Base-by-base conservation (phyloP, 306 rosid species). In the Fagus sylvatica region DNA sequence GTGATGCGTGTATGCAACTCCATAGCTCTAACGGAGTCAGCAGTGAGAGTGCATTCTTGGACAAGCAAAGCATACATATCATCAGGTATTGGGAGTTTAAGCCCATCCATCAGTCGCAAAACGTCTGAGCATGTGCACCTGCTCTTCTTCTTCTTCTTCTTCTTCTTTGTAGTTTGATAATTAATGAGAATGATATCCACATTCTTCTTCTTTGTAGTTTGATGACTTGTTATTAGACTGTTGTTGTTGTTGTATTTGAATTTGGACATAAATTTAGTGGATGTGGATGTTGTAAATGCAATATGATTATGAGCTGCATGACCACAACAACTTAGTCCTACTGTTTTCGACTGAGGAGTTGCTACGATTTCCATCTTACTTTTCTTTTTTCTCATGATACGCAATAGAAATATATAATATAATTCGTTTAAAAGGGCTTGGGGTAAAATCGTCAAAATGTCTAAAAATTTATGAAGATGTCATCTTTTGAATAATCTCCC, bases 81-180 rank as follows among this genome's bases (percentile, higher is more conserved):
- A 16, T 80, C 3, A 55, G 94, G 66, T 59, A 80, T 33, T 3
- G 84, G 81, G 39, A 82, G 70, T 37, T 76, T 60, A 1, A 88
- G 88, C 9, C 81, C 80, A 39, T 90, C 88, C 88, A 88, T 81
- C 75, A 90, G 76, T 34, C 51, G 79, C 74, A 90, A 64, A 41
- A 88, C 78, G 71, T 90, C 86, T 17, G 81, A 76, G 41, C 80
- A 76, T 11, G 94, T 53, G 19, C 84, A 66, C 5, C 11, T 17
- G 54, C 61, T 67, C 41, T 3, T 40, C 46, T 51, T 75, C 76
- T 42, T 83, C 59, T 51, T 60, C 53, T 33, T 49, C 37, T 43
- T 11, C 9, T 12, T 22, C 28, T 22, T 22, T 22, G 28, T 22
- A 22, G 28, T 22, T 22, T 22, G 28, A 22, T 22, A 22, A 22